Evolutionary conservation across 148 eudicot species (phyloP), one percentile per base, ranked within the genome.

Genomic region (Cornus kousa): DNA sequence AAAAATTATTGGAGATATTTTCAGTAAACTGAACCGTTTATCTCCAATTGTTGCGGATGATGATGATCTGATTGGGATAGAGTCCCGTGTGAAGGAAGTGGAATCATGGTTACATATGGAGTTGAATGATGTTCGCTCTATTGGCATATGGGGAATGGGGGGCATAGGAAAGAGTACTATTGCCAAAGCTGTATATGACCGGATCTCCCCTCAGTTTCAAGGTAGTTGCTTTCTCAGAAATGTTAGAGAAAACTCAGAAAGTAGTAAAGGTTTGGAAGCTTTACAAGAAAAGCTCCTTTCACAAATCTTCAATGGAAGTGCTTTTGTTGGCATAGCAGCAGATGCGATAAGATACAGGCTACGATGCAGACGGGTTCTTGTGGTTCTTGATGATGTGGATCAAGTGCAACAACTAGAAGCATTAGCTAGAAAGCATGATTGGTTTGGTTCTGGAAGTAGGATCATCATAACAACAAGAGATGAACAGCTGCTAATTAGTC

Each of bases 381-480:
- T 64, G 0, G 28, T 64, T 64, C 9, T 64, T 33, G 80, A 78
- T 70, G 80, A 70, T 78, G 74, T 55, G 43, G 74, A 69, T 77
- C 5, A 33, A 10, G 20, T 37, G 6, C 33, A 19, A 59, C 43
- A 78, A 43, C 37, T 35, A 35, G 37, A 35, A 35, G 37, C 37
- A 35, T 35, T 35, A 4, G 5, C 37, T 35, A 4, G 37, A 35
- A 35, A 59, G 33, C 74, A 1, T 77, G 74, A 68, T 68, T 70
- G 80, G 80, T 77, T 77, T 35, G 46, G 67, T 32, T 4, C 2
- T 69, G 80, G 80, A 16, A 78, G 80, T 60, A 78, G 80, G 62
- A 60, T 78, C 37, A 78, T 78, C 31, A 71, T 78, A 35, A 78
- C 80, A 37, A 71, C 80, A 31, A 57, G 80, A 62, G 70, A 78